Base-by-base conservation (phyloP, 805 yeast species). In the Lipomyces sp. region DNA sequence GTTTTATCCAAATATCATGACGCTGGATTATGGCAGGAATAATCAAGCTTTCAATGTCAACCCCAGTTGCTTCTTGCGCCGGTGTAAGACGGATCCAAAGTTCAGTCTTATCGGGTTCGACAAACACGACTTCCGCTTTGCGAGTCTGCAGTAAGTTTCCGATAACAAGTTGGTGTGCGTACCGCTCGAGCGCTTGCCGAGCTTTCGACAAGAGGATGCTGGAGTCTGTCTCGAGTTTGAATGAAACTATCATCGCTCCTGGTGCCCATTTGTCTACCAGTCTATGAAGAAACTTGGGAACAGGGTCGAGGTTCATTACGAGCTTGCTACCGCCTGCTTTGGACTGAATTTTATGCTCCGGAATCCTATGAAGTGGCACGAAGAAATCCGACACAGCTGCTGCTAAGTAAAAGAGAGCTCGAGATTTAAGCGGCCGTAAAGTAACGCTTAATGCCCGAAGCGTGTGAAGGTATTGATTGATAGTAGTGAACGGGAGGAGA, bases 321-420 rank as follows among this genome's bases (percentile, higher is more conserved):
- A 95, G 80, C 74, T 90, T 91, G 2, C 96, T 96, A 6, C 85
- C 85, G 18, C 80, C 79, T 37, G 82, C 85, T 65, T 87, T 87
- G 3, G 96, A 88, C 78, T 95, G 99, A 69, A 95, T 95, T 79
- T 95, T 95, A 79, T 95, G 99, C 73, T 92, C 92, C 2, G 98
- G 96, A 73, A 92, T 81, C 70, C 90, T 83, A 0, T 93, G 87
- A 54, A 85, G 85, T 1, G 99, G 99, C 53, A 95, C 82, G 79
- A 93, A 95, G 78, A 95, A 95, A 76, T 95, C 99, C 6, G 97
- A 90, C 0, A 95, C 99, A 0, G 99, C 99, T 7, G 99, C 98
- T 0, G 99, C 99, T 62, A 95, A 81, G 75, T 89, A 95, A 75
- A 94, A 91, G 53, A 95, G 76, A 0, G 92, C 90, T 63, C 80